These are phyloP conservation scores for Corinectria fuckeliana DNA, from an alignment of 2,329 filamentous ascomycete genomes.

Conservation along the genomic window DNA sequence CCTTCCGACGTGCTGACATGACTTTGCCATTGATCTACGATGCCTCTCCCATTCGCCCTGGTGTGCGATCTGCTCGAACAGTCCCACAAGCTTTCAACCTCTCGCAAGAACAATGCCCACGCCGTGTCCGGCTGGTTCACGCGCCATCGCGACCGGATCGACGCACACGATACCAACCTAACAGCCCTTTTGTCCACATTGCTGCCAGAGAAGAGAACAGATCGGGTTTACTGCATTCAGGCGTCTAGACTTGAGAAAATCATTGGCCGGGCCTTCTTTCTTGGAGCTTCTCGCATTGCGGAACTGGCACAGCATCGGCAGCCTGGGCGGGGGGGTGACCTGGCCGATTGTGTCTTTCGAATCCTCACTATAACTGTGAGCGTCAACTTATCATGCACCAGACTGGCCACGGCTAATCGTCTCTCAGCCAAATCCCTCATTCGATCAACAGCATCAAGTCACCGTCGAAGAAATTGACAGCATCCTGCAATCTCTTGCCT, in stretches of 20 bases:
- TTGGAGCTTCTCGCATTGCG: conserved; percentile 66
- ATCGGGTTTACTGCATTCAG: conserved; percentile 79
- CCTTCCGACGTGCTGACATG: conserved; percentile 7
- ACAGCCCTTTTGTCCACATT: conserved; percentile 76
- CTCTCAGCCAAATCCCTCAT: conserved; percentile 52
- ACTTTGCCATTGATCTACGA: conserved; percentile 39
- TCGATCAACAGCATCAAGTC: conserved; percentile 49
- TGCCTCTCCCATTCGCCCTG: conserved; percentile 72
- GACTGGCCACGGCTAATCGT: background rate
- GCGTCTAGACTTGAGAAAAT: conserved; percentile 66
- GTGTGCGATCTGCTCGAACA: conserved; percentile 77
- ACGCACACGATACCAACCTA: conserved; percentile 61
- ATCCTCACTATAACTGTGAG: conserved; percentile 67
- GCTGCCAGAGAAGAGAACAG: conserved; percentile 76
- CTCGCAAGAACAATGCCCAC: conserved; percentile 41
- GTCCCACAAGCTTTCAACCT: conserved; percentile 57
- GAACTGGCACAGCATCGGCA: conserved; percentile 69
- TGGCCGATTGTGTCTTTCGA: conserved; percentile 73
- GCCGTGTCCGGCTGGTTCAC: conserved; percentile 72
- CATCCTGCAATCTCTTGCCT: conserved; percentile 70
- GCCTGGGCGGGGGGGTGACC: conserved; percentile 65
- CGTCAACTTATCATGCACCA: background rate
- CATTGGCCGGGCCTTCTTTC: conserved; percentile 69
- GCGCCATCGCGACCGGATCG: conserved; percentile 63
- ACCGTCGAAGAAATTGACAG: conserved; percentile 76